Percentiles rank a stretch among this genome's conserved stretches.
Conservation (phyloP, 306 rosid genomes). For the Vigna mungo region DNA sequence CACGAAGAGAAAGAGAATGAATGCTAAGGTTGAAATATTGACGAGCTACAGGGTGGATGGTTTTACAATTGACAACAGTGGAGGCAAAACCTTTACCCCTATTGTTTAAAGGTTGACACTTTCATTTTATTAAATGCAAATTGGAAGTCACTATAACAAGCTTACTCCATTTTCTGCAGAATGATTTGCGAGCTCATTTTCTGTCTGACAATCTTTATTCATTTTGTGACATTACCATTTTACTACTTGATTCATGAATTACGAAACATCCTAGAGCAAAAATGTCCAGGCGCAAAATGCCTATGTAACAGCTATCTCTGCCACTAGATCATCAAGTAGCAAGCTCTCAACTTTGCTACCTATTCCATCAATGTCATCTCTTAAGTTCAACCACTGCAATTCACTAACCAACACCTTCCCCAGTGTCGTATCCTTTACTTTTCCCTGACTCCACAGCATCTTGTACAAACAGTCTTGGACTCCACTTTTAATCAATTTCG, state of each 20-base stretch:
- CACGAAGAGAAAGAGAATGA: neutral
- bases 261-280: conserved; percentile 35
- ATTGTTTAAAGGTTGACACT: neutral
- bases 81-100: conserved; percentile 10
- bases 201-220: conserved; percentile 43
- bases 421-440: conserved; percentile 46
- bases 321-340: conserved; percentile 69
- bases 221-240: conserved; percentile 46
- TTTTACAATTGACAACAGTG: neutral
- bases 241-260: conserved; percentile 49
- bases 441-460: conserved; percentile 52
- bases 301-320: conserved; percentile 57
- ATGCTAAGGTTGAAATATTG: neutral
- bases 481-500: neutral
- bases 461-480: conserved; percentile 6
- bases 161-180: neutral
- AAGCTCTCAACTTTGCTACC: conserved; percentile 59
- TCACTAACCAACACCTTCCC: conserved; percentile 55
- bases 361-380: conserved; percentile 58
- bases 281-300: conserved; percentile 39
- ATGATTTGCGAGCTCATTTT: neutral
- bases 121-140: neutral
- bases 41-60: neutral
- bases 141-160: neutral
- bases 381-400: conserved; percentile 59